These are phyloP conservation scores for Moringa oleifera DNA, from an alignment of 345 rosid species.

Conservation along the genomic window DNA sequence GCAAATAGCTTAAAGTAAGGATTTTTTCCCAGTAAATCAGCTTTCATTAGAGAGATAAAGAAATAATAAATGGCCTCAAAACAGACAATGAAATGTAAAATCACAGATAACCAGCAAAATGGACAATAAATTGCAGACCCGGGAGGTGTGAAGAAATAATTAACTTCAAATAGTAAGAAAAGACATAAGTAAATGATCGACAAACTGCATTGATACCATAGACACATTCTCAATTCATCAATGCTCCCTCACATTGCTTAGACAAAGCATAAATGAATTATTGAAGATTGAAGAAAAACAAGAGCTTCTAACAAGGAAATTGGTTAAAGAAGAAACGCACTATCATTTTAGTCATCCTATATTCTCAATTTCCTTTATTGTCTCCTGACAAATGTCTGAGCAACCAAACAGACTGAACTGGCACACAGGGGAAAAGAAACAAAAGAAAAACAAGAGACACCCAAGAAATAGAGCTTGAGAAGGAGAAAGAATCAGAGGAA, in stretches of 20 bases:
- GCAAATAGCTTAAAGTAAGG: background rate
- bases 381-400: background rate
- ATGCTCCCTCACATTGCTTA: background rate
- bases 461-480: constrained; percentile 1
- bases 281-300: no score
- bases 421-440: no score
- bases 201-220: background rate
- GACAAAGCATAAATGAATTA: background rate
- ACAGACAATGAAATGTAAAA: no score
- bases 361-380: background rate
- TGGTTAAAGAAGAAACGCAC: background rate
- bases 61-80: no score
- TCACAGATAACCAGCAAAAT: no score
- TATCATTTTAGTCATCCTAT: background rate
- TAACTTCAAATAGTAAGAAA: no score
- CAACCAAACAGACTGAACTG: background rate
- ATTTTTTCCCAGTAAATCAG: no score
- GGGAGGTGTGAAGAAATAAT: no score
- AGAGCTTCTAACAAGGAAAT: background rate
- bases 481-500: background rate
- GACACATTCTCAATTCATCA: background rate
- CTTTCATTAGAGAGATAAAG: no score
- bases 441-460: background rate
- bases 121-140: background rate
- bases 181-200: background rate